phyloP scores from a whole-genome alignment of 768 basidiomycete genomes.

The Trametes meyenii region DNA sequence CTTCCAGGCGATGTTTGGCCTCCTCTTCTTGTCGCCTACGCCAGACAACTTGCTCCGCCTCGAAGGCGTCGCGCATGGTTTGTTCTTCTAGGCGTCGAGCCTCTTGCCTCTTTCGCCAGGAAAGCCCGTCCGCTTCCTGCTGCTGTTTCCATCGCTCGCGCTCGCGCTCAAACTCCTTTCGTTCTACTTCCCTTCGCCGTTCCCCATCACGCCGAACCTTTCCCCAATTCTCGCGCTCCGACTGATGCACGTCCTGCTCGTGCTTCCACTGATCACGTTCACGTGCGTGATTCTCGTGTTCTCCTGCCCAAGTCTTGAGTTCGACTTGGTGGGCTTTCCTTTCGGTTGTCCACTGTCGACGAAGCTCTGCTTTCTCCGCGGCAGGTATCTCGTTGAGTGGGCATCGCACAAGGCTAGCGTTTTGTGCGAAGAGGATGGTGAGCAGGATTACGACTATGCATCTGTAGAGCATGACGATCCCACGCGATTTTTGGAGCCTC shows the following conservation, averaged over 20 bases:
- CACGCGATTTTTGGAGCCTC: not conserved
- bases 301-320: not conserved
- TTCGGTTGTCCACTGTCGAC: constrained; percentile 3
- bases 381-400: constrained; percentile 15
- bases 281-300: not conserved
- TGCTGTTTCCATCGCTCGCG: no score
- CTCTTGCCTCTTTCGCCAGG: no score
- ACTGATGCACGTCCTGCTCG: constrained; percentile 10
- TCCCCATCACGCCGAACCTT: not conserved
- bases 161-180: not conserved
- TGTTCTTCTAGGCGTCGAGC: no score
- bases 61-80: not conserved
- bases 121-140: no score
- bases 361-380: constrained; percentile 3
- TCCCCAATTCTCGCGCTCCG: not conserved
- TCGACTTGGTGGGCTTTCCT: not conserved
- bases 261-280: not conserved
- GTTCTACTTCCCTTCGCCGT: not conserved
- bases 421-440: constrained; percentile 9
- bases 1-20: constrained; percentile 8
- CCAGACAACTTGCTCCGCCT: constrained; percentile 4
- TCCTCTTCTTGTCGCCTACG: not conserved
- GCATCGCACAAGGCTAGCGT: constrained; percentile 5
- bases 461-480: not conserved
- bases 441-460: not conserved